A percentile compares a stretch with the other conserved stretches of the same genome.
Evolutionary conservation across 2,329 filamentous ascomycete species (phyloP).

Genomic region (Fusarium dimerum): DNA sequence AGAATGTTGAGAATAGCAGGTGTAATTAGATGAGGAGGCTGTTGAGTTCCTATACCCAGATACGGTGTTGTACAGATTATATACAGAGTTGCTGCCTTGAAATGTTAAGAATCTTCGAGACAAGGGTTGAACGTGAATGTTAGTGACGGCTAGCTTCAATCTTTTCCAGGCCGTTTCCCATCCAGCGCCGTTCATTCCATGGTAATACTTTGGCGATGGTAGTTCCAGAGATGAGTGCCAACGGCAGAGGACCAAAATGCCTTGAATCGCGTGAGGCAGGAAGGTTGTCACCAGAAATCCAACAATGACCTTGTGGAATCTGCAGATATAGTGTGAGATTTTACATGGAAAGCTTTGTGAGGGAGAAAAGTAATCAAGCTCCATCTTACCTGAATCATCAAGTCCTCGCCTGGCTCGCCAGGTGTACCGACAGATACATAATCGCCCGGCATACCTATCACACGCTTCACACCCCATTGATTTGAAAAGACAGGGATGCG

Average conservation of each 20-base stretch:
- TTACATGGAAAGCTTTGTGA: background rate
- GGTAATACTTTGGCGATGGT: slow-evolving; percentile 66
- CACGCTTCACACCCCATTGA: slow-evolving; percentile 72
- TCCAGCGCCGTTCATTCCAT: slow-evolving; percentile 51
- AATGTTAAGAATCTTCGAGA: background rate
- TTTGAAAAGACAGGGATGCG: slow-evolving; percentile 68
- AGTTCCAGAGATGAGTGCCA: slow-evolving; percentile 83
- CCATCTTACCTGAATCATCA: slow-evolving; percentile 64
- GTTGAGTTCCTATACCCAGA: slow-evolving; percentile 32
- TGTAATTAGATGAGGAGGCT: slow-evolving; percentile 38
- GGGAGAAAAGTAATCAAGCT: background rate
- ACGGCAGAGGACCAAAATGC: slow-evolving; percentile 79
- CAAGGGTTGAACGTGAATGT: background rate
- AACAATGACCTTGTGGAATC: slow-evolving; percentile 91
- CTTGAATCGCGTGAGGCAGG: slow-evolving; percentile 83
- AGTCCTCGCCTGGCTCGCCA: slow-evolving; percentile 43
- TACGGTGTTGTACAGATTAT: slow-evolving; percentile 28
- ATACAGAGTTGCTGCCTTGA: slow-evolving; percentile 3
- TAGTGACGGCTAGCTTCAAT: slow-evolving; percentile 17
- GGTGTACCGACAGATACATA: slow-evolving; percentile 70
- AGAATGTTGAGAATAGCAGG: slow-evolving; percentile 19
- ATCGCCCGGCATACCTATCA: slow-evolving; percentile 75
- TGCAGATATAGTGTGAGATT: slow-evolving; percentile 37
- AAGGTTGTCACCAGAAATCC: slow-evolving; percentile 86
- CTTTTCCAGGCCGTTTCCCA: slow-evolving; percentile 46